Base-by-base conservation (phyloP, 2,329 filamentous ascomycete genomes). In the Sporothrix sp. region DNA sequence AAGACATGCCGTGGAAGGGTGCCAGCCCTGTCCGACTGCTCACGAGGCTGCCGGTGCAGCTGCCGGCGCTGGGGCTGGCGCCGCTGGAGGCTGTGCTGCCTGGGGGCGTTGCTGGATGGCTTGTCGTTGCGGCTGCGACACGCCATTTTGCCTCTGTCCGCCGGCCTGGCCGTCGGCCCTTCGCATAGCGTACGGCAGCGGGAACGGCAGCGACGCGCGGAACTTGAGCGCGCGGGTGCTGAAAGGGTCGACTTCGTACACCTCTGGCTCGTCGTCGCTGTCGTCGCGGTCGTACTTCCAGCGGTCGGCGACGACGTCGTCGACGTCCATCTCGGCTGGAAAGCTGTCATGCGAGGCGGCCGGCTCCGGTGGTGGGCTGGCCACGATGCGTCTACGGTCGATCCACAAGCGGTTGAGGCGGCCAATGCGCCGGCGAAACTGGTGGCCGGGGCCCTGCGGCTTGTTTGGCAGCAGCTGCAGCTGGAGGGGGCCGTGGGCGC, bases 251-350 rank as follows among this genome's bases (percentile, higher is more conserved):
- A 90, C 75, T 50, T 83, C 77, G 70, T 89, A 89, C 54, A 82
- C 73, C 21, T 83, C 75, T 50, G 82, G 79, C 52, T 89, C 85
- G 48, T 90, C 85, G 42, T 94, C 87, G 56, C 84, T 84, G 54
- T 89, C 87, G 59, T 95, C 87, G 23, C 84, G 82, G 61, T 94
- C 87, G 68, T 87, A 95, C 68, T 89, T 94, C 78, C 85, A 95
- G 54, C 82, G 78, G 62, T 91, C 86, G 23, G 68, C 70, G 51
- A 74, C 68, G 72, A 11, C n/a, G n/a, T n/a, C n/a, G 33, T 39
- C 27, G 18, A 42, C 63, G 21, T 66, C 64, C 25, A 55, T 25
- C 3, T 53, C 56, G 52, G 53, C 52, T 0, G 33, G 21, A 3
- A 32, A 36, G 28, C 14, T 35, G 8, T 25, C 30, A 35, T 35